A percentile compares a stretch with the other conserved stretches of the same genome.
phyloP scores from a whole-genome alignment of 768 basidiomycete species.

The Leccinellum rugosiceps region DNA sequence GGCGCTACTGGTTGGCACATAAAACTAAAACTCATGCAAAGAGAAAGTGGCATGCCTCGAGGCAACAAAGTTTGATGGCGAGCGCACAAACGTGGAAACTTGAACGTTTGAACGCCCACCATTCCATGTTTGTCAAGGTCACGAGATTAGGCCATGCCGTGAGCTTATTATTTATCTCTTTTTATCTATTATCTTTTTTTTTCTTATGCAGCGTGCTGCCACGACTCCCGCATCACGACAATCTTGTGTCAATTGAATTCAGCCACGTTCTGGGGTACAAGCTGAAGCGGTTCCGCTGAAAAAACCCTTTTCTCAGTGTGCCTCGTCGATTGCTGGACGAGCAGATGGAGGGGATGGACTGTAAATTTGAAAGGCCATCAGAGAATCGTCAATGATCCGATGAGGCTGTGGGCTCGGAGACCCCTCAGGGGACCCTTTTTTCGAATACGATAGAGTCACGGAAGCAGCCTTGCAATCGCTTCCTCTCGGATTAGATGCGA shows the following conservation, averaged over 20 bases:
- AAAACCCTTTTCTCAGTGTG: neutral
- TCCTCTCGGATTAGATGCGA: neutral
- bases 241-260: neutral
- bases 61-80: conserved; percentile 29
- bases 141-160: conserved; percentile 14
- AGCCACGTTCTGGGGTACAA: conserved; percentile 31
- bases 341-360: neutral
- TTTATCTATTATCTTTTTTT: neutral
- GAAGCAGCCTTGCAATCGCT: conserved; percentile 1
- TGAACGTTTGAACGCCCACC: neutral
- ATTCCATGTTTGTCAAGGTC: conserved; percentile 8
- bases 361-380: neutral
- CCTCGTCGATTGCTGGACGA: neutral
- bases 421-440: neutral
- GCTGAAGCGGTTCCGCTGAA: conserved; percentile 18
- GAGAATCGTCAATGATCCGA: conserved; percentile 13
- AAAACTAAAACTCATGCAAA: neutral
- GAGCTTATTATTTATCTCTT: neutral
- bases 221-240: conserved; percentile 5
- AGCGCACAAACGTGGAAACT: conserved; percentile 1
- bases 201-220: neutral
- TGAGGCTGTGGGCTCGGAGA: neutral
- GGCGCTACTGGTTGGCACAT: conserved; percentile 1
- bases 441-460: neutral
- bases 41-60: conserved; percentile 22